phyloP scores from a whole-genome alignment of 106 monocot genomes.

The Phalaenopsis equestris region DNA sequence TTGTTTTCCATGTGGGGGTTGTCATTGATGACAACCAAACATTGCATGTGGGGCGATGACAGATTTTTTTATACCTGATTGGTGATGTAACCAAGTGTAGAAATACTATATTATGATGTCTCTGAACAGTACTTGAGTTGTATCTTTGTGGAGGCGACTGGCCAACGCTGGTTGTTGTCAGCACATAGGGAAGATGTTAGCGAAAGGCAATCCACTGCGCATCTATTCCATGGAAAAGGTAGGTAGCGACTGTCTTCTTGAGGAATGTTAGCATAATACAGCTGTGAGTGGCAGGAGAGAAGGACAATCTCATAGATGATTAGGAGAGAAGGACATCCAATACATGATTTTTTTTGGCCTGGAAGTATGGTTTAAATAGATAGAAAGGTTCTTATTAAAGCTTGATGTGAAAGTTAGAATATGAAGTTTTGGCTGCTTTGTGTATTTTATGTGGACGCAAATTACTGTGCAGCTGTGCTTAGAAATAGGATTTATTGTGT shows the following conservation, averaged over 20 bases:
- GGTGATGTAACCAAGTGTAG: not conserved
- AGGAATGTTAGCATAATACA: not conserved
- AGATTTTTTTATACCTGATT: not conserved
- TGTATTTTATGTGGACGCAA: too few relatives aligned
- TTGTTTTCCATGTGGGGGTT: not conserved
- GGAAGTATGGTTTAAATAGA: not conserved
- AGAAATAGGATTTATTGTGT: too few relatives aligned
- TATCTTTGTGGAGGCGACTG: not conserved
- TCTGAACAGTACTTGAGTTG: not conserved
- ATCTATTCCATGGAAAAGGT: not conserved
- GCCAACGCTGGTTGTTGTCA: not conserved
- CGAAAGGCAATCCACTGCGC: not conserved
- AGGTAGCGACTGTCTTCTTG: not conserved
- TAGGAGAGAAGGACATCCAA: not conserved
- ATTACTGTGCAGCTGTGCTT: too few relatives aligned
- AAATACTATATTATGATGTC: not conserved
- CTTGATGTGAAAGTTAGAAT: not conserved
- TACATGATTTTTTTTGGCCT: not conserved
- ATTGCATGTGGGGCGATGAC: too few relatives aligned
- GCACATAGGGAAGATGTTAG: slow-evolving; percentile 1
- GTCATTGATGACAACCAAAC: not conserved
- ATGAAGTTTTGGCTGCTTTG: too few relatives aligned
- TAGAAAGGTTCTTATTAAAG: not conserved
- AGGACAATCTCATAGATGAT: too few relatives aligned
- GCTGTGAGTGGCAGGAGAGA: not conserved